Base-by-base conservation (phyloP, 192 early-diverging fungal genomes). In the Geosiphon pyriformis region DNA sequence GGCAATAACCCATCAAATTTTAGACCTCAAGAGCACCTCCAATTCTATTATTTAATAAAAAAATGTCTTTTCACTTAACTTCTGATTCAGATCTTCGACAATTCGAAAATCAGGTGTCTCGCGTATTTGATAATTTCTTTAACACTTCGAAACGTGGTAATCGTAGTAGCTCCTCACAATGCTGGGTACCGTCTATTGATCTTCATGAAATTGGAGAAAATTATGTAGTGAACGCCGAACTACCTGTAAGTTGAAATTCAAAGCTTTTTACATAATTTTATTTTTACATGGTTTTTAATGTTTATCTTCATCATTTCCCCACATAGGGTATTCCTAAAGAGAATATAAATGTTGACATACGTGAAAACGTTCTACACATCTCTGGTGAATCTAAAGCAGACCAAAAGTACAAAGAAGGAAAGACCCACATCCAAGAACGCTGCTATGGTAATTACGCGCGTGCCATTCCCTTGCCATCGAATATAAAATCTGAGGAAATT, bases 401-500 rank as follows among this genome's bases (percentile, higher is more conserved):
- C 1, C 17, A 77, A 20, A 70, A 79, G 15, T 62, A 58, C 50
- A 73, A 70, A 31, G 72, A 74, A 23, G 74, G 77, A 25, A 80
- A 71, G 27, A 65, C 75, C 3, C 83, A 70, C 25, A 77, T 77
- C 34, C 69, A 74, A 55, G 85, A 85, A 70, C 75, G 85, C 29
- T 69, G 62, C 46, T 77, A 68, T 52, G 84, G 83, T 22, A 72
- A 47, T 49, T 87, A 78, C 68, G 69, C 69, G 2, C 79, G 82
- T 33, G 68, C 54, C 17, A 61, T 87, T 48, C 58, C 72, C 15
- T 71, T 87, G 23, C 83, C 85, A 6, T 32, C 59, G 1, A 74
- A 75, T 60, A 74, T 78, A 26, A 74, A 82, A 20, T 42, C 59
- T 12, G 76, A 80, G 12, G 70, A 78, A 3, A 79, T 85, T 22